A percentile compares a stretch with the other conserved stretches of the same genome.
Conservation (phyloP, 768 basidiomycete genomes). For the Brasilioporus rufonigricans region DNA sequence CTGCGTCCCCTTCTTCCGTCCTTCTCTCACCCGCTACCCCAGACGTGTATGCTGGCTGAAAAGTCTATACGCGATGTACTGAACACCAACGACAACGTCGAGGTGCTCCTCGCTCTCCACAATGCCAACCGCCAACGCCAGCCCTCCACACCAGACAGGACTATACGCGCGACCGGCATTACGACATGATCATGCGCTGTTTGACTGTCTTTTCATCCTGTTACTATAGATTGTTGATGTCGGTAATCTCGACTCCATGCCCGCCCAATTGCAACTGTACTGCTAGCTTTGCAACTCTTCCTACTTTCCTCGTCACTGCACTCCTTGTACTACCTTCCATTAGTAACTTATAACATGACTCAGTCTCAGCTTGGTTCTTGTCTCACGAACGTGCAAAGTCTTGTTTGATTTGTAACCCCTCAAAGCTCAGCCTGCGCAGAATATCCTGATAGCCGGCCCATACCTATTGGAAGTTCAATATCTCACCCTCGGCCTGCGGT, state of each 20-base stretch:
- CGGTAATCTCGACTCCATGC: neutral
- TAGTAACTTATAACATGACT: slow-evolving; percentile 25
- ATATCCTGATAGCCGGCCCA: neutral
- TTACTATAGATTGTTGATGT: slow-evolving; percentile 5
- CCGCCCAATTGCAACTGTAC: slow-evolving; percentile 27
- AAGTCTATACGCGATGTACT: slow-evolving; percentile 69
- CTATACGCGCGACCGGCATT: slow-evolving; percentile 17
- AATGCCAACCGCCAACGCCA: slow-evolving; percentile 22
- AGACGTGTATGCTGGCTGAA: slow-evolving; percentile 72
- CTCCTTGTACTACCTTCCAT: slow-evolving; percentile 18
- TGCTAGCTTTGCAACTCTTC: slow-evolving; percentile 14
- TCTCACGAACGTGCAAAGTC: slow-evolving; percentile 9
- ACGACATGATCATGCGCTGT: slow-evolving; percentile 20
- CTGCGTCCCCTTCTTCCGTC: too few species aligned
- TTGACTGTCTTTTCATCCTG: neutral
- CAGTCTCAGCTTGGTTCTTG: neutral
- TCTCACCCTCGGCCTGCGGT: too few species aligned
- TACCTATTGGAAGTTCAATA: too few species aligned
- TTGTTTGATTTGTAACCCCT: neutral
- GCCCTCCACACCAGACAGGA: slow-evolving; percentile 16
- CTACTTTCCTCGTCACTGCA: slow-evolving; percentile 4
- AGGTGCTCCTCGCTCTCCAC: slow-evolving; percentile 66
- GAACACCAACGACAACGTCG: slow-evolving; percentile 63
- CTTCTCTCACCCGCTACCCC: neutral
- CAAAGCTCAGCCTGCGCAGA: neutral